These are phyloP conservation scores for Ceriops decandra DNA, from an alignment of 345 rosid species.

Conservation along the genomic window DNA sequence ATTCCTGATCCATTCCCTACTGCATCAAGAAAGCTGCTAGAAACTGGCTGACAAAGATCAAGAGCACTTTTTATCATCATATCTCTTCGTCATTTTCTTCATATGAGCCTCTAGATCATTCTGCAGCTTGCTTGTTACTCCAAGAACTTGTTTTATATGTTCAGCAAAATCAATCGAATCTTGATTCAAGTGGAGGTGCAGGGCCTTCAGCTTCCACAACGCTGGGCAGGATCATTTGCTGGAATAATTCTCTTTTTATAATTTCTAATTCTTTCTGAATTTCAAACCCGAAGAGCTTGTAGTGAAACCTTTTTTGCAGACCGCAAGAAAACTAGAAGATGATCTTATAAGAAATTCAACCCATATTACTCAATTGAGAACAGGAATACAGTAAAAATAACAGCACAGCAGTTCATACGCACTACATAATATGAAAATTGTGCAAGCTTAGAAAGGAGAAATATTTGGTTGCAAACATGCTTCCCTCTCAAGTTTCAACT, in stretches of 20 bases:
- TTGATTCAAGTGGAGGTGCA: slow-evolving; percentile 49
- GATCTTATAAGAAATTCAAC: slow-evolving; percentile 11
- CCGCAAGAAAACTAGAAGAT: slow-evolving; percentile 41
- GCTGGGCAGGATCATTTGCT: slow-evolving; percentile 63
- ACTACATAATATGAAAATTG: neutral
- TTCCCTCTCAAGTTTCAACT: neutral
- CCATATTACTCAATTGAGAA: neutral
- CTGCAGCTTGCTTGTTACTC: slow-evolving; percentile 73
- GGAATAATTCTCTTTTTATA: slow-evolving; percentile 72
- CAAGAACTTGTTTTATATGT: slow-evolving; percentile 57
- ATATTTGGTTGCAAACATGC: neutral
- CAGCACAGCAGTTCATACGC: neutral
- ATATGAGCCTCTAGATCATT: slow-evolving; percentile 53
- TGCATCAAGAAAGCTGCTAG: slow-evolving; percentile 61
- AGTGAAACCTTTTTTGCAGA: slow-evolving; percentile 28
- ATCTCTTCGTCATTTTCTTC: slow-evolving; percentile 63
- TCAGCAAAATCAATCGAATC: slow-evolving; percentile 58
- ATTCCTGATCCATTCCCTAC: slow-evolving; percentile 47
- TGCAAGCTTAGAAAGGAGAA: neutral
- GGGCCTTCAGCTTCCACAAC: slow-evolving; percentile 63
- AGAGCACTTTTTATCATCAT: slow-evolving; percentile 49
- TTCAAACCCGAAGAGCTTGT: slow-evolving; percentile 62
- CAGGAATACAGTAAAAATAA: neutral
- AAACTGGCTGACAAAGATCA: slow-evolving; percentile 47
- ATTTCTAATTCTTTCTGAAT: slow-evolving; percentile 63